phyloP scores from a whole-genome alignment of 306 rosid species.

The Rubus parviflorus region DNA sequence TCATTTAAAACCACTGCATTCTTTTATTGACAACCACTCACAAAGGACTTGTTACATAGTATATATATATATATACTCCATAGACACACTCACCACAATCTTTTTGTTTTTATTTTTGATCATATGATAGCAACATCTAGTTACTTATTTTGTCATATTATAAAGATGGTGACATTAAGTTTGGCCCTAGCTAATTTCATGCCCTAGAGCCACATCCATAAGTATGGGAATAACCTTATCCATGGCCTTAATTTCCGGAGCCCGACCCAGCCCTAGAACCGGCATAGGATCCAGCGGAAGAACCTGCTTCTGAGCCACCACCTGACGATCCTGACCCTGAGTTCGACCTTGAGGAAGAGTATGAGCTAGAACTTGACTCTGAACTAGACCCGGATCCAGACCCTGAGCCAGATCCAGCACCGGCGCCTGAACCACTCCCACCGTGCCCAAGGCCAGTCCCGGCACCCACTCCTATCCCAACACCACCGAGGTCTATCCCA shows the following conservation, averaged over 20 bases:
- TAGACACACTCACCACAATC: neutral
- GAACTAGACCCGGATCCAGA: conserved; percentile 35
- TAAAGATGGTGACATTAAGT: neutral
- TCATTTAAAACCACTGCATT: neutral
- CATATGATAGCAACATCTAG: neutral
- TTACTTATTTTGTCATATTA: neutral
- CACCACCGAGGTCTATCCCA: conserved; percentile 59
- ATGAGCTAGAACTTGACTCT: conserved; percentile 34
- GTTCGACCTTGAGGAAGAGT: conserved; percentile 24
- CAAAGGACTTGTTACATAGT: neutral
- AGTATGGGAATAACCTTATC: neutral
- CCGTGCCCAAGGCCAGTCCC: conserved; percentile 54
- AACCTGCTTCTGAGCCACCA: conserved; percentile 32
- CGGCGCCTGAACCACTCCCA: conserved; percentile 40
- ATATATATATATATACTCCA: neutral
- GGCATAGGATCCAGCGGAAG: conserved; percentile 32
- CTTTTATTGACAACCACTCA: conserved; percentile 4
- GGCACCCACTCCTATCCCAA: conserved; percentile 48
- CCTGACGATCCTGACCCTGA: conserved; percentile 24
- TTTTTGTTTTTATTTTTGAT: neutral
- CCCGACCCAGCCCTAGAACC: conserved; percentile 32
- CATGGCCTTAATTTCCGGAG: conserved; percentile 7
- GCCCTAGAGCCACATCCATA: neutral
- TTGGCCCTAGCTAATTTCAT: neutral
- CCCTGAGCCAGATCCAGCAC: conserved; percentile 42